These are phyloP conservation scores for Vavraia culicis DNA, from an alignment of 371 early-diverging fungal genomes.

Conservation along the genomic window DNA sequence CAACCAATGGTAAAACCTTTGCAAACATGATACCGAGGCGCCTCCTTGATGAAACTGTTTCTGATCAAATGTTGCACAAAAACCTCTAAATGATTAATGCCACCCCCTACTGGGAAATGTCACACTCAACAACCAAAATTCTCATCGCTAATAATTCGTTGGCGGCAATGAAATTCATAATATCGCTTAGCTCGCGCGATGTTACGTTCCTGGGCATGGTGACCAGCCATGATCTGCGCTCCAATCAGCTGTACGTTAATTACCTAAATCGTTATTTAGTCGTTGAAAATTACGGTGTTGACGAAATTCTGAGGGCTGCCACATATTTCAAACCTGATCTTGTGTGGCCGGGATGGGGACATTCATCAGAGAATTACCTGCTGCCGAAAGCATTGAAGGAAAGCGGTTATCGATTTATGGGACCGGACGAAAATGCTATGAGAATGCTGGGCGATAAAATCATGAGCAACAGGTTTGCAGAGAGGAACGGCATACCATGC, in stretches of 20 bases:
- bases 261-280: slow-evolving; percentile 88
- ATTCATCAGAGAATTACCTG: slow-evolving; percentile 84
- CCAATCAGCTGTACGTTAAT: slow-evolving; percentile 85
- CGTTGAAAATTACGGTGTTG: slow-evolving; percentile 75
- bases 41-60: too few species aligned
- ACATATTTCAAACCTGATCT: slow-evolving; percentile 70
- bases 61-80: too few species aligned
- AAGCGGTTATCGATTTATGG: slow-evolving; percentile 68
- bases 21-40: too few species aligned
- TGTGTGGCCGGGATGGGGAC: slow-evolving; percentile 71
- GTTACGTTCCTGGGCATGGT: slow-evolving; percentile 81
- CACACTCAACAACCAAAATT: slow-evolving; percentile 14
- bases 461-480: slow-evolving; percentile 82
- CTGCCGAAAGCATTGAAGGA: slow-evolving; percentile 64
- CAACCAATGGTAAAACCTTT: too few species aligned
- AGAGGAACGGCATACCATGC: slow-evolving; percentile 72
- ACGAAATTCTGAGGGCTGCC: slow-evolving; percentile 86
- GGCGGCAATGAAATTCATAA: slow-evolving; percentile 90
- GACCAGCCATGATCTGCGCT: slow-evolving; percentile 59
- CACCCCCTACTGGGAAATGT: too few species aligned
- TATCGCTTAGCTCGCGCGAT: slow-evolving; percentile 67
- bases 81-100: too few species aligned
- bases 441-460: slow-evolving; percentile 86
- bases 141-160: slow-evolving; percentile 80
- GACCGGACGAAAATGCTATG: slow-evolving; percentile 93